Conservation (phyloP, 148 eudicot genomes). For the Nepenthes gracilis region DNA sequence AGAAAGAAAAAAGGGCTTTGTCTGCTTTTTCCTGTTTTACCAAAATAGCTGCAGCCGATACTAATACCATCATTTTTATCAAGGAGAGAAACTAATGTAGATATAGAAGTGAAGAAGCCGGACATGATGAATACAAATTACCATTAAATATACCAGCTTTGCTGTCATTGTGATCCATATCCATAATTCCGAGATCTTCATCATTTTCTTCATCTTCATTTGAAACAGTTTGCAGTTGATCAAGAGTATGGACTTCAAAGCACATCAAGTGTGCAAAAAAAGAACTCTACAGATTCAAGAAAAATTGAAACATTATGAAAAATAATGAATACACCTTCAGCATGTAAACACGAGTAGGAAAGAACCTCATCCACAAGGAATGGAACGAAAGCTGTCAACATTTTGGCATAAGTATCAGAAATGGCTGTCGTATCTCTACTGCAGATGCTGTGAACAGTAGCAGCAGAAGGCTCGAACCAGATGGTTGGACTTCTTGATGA, state of each 20-base stretch:
- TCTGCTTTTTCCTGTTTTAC: no score
- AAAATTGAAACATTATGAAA: not conserved
- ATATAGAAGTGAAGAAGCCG: not conserved
- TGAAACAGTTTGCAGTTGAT: slow-evolving; percentile 46
- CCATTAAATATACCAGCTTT: slow-evolving; percentile 28
- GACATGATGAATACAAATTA: not conserved
- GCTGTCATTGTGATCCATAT: slow-evolving; percentile 73
- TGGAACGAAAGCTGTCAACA: slow-evolving; percentile 91
- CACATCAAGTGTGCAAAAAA: slow-evolving; percentile 97
- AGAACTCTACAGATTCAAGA: slow-evolving; percentile 61
- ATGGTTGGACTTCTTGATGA: slow-evolving; percentile 73
- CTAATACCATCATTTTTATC: no score
- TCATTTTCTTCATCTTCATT: slow-evolving; percentile 51
- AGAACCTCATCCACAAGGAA: slow-evolving; percentile 91
- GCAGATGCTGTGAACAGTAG: slow-evolving; percentile 56
- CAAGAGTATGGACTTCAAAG: slow-evolving; percentile 93
- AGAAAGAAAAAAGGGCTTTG: no score
- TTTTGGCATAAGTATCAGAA: slow-evolving; percentile 90
- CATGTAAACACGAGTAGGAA: not conserved
- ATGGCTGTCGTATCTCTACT: slow-evolving; percentile 79
- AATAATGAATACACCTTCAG: not conserved
- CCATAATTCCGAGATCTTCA: slow-evolving; percentile 84
- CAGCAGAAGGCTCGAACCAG: slow-evolving; percentile 73
- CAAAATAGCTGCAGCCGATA: no score
- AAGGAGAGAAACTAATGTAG: not conserved